Conservation (phyloP, 2,329 filamentous ascomycete genomes). For the Magnaporthales sp. region DNA sequence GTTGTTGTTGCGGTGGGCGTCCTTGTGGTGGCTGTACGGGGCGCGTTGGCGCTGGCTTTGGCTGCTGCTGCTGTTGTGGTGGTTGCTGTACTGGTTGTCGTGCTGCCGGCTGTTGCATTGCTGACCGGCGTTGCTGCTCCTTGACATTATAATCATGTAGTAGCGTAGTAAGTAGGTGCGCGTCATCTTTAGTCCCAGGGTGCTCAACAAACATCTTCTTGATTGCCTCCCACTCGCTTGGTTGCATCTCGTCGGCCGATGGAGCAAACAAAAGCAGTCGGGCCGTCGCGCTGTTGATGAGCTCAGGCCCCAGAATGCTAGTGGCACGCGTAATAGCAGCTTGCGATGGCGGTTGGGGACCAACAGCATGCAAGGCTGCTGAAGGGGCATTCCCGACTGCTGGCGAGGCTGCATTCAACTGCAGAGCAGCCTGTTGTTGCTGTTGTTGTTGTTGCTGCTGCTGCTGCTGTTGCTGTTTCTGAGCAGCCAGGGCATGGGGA, state of each 20-base stretch:
- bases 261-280: slow-evolving; percentile 53
- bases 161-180: slow-evolving; percentile 45
- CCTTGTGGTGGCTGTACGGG: neutral
- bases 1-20: neutral
- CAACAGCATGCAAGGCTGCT: neutral
- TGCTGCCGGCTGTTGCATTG: slow-evolving; percentile 4
- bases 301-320: slow-evolving; percentile 38
- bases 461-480: neutral
- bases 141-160: slow-evolving; percentile 18
- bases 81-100: slow-evolving; percentile 1
- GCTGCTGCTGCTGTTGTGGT: neutral
- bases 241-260: slow-evolving; percentile 58
- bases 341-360: slow-evolving; percentile 13
- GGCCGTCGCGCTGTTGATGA: slow-evolving; percentile 56
- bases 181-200: slow-evolving; percentile 54
- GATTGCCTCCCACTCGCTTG: slow-evolving; percentile 68
- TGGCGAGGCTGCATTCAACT: slow-evolving; percentile 22
- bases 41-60: neutral
- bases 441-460: slow-evolving; percentile 3
- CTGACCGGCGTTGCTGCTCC: slow-evolving; percentile 6
- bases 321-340: slow-evolving; percentile 54
- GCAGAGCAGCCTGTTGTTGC: slow-evolving; percentile 20
- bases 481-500: neutral
- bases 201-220: slow-evolving; percentile 58
- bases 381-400: neutral